A percentile compares a stretch with the other conserved stretches of the same genome.
Evolutionary conservation across 2,329 filamentous ascomycete species (phyloP).

Genomic region (Achaetomium macrosporum): DNA sequence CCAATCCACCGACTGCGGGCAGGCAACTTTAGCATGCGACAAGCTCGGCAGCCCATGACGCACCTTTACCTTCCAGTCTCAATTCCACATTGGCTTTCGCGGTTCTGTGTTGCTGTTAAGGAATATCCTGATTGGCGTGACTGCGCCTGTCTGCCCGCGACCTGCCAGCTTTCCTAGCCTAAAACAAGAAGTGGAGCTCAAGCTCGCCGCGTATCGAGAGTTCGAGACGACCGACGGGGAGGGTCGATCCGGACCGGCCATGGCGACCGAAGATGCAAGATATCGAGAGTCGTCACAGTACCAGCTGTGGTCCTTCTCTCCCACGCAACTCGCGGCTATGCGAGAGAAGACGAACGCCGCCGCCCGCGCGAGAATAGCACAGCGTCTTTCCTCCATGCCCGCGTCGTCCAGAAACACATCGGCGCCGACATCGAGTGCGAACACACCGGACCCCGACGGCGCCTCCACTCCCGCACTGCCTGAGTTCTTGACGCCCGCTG

Average conservation of each 20-base stretch:
- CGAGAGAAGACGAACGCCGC: conserved; percentile 74
- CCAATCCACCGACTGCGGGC: background rate
- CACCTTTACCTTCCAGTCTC: no score
- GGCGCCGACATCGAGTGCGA: conserved; percentile 26
- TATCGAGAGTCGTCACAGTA: conserved; percentile 90
- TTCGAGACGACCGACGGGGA: background rate
- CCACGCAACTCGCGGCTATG: conserved; percentile 61
- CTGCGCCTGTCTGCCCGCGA: background rate
- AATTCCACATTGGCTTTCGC: no score
- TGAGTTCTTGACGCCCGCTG: conserved; percentile 75
- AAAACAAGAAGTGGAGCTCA: background rate
- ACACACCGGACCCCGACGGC: conserved; percentile 33
- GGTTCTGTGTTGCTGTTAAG: no score
- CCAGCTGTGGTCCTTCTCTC: conserved; percentile 86
- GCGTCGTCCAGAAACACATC: conserved; percentile 27
- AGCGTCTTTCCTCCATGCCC: conserved; percentile 51
- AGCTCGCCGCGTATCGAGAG: background rate
- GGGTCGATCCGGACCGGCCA: conserved; percentile 35
- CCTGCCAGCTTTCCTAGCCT: background rate
- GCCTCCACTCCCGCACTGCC: conserved; percentile 44
- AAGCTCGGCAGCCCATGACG: no score
- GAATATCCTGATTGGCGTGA: no score
- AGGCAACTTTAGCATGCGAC: no score
- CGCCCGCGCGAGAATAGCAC: conserved; percentile 57
- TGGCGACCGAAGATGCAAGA: conserved; percentile 81